Evolutionary conservation across 352 stramenopile genomes (phyloP), one percentile per base, ranked within the genome.

Genomic region (Bremia lactucae): DNA sequence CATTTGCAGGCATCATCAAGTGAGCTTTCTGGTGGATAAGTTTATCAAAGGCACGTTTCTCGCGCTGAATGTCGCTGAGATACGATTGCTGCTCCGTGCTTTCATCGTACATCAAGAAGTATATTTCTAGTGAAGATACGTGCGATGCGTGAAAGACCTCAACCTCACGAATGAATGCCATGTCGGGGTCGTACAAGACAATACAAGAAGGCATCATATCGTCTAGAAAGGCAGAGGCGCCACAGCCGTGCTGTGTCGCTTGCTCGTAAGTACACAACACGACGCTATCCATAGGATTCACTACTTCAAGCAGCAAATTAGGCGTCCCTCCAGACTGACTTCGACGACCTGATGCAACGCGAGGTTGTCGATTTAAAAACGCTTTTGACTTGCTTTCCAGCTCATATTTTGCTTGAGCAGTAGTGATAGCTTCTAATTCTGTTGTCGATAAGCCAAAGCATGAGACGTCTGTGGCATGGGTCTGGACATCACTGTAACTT

Each of bases 71-170:
- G 34, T 92, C 68, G 37, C 88, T 96, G 46, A 96, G 59, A 48
- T 98, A 98, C 14, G 76, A 82, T 48, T 97, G 93, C 57, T 98
- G 84, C 61, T 98, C 95, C 3, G 91, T 88, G 61, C 87, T 97
- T 39, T 97, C 83, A 47, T 97, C 79, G 66, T 97, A 98, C 37
- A 97, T 70, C 58, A 98, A 85, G 42, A 98, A 98, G 53, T 97
- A 98, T 16, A 98, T 83, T 46, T 91, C 67, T 5, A 96, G 50
- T 6, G 69, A 45, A 8, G 46, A 46, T 37, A 47, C 28, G 14
- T 68, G 65, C 16, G 46, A 65, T 10, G 85, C 85, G 42, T 95
- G 72, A 37, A 97, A 96, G 9, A 98, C 79, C 52, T 98, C 95
- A 23, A 98, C 58, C 50, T 96, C 77, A 35, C 95, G 87, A 52